Evolutionary conservation across 345 rosid genomes (phyloP), one percentile per base, ranked within the genome.

Genomic region (Euphorbia peplus): DNA sequence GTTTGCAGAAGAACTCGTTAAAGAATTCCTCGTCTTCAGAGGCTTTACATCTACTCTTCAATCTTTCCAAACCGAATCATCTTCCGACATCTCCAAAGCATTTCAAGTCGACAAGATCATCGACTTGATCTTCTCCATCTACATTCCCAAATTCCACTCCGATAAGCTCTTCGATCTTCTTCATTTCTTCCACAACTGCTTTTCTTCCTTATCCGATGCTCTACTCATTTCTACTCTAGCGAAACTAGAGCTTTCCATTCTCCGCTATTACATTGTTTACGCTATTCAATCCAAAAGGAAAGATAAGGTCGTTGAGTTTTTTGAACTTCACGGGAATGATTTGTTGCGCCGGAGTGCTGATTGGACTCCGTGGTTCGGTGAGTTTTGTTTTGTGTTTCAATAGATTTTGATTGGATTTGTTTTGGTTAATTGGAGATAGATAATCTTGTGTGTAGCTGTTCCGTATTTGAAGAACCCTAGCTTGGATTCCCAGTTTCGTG

Each of bases 281-380:
- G 83, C 91, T 8, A 57, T 80, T 24, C 82, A 78, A 67, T 79
- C 78, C 1, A 84, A 86, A 41, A 72, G 77, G 78, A 80, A 77
- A 63, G 90, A 85, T 47, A 87, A 77, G 64, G 88, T 83, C 51
- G 64, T 83, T 24, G 90, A 87, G 66, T 85, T 87, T 75, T 83
- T 82, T 50, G 86, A 67, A 47, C 63, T 69, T 54, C 54, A 72
- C 67, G 93, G 90, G 42, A 86, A 80, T 78, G 86, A 83, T 62
- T 69, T 88, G 79, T 68, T 83, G 69, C 81, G 68, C 58, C 80
- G 67, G 72, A 73, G 75, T 47, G 67, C 71, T 50, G 87, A 84
- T 53, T 88, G 90, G 90, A 79, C 77, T 73, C 82, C 81, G 1
- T 88, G 90, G 90, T 86, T 88, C 61, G 88, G 93, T 88, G 68